Base-by-base conservation (phyloP, 179 eudicot species). In the Spinacia oleracea region DNA sequence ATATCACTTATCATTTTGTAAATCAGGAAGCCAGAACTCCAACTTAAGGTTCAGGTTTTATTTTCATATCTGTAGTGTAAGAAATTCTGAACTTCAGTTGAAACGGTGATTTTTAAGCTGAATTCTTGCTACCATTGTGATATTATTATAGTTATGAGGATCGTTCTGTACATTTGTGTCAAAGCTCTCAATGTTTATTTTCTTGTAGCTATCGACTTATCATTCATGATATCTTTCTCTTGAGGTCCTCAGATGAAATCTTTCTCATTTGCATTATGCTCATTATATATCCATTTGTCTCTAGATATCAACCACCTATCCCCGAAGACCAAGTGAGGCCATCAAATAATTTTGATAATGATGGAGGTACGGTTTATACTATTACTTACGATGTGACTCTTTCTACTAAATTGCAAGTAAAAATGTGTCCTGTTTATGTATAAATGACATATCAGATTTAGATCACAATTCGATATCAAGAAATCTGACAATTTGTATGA, bases 261-360 rank as follows among this genome's bases (percentile, higher is more conserved):
- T 58, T 58, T 65, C 35, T 62, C 16, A 15, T 31, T 31, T 20
- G 70, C 40, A 29, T 31, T 63, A 31, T 67, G 71, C 71, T 67
- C 23, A 65, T 20, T 9, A 8, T 42, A 8, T 38, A 12, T 50
- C 27, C 11, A 76, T 38, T 23, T 48, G 29, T 80, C 68, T 64
- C 77, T 75, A 90, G 93, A 76, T 88, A 90, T 75, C 93, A 90
- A 68, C 85, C 84, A 42, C 93, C 93, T 9, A 82, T 88, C 46
- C 90, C 93, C 29, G 84, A 68, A 70, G 91, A 90, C 77, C 91
- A 88, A 77, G 93, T 90, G 67, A 87, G 79, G 76, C 85, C 86
- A 60, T 79, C 78, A 74, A 83, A 46, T 73, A 89, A 87, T 8
- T 76, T 55, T 65, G 91, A 90, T 2, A 42, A 81, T 76, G 91